Evolutionary conservation across 768 basidiomycete genomes (phyloP).

Genomic region (Cystofilobasidium ferigula): DNA sequence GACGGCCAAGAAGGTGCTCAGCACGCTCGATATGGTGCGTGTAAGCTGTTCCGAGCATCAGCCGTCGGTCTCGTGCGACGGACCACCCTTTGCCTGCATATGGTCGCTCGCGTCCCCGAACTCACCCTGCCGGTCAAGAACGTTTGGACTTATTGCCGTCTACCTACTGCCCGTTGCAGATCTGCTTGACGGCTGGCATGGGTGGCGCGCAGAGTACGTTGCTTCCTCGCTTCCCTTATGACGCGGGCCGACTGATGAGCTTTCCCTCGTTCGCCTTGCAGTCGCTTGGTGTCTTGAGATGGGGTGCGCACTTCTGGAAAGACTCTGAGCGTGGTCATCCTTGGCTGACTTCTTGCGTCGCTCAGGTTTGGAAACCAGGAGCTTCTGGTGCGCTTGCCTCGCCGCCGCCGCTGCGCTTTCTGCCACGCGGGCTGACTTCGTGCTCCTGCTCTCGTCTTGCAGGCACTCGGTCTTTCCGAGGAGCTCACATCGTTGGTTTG

Average conservation of each 20-base stretch:
- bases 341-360: not conserved
- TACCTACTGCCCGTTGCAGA: too few species aligned
- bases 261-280: not conserved
- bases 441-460: not conserved
- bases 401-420: not conserved
- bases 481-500: slow-evolving; percentile 88
- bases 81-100: too few species aligned
- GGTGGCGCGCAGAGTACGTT: slow-evolving; percentile 21
- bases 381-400: slow-evolving; percentile 8
- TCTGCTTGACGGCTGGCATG: slow-evolving; percentile 24
- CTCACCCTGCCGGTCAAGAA: too few species aligned
- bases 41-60: not conserved
- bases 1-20: not conserved
- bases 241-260: too few species aligned
- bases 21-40: slow-evolving; percentile 14
- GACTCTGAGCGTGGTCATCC: not conserved
- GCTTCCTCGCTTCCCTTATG: not conserved
- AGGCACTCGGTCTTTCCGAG: slow-evolving; percentile 61
- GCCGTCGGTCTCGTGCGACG: not conserved
- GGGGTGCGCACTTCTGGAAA: too few species aligned
- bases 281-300: slow-evolving; percentile 26
- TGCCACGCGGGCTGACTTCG: not conserved
- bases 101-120: too few species aligned
- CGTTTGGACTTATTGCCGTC: too few species aligned
- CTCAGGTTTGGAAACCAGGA: slow-evolving; percentile 17